Conservation (phyloP, 192 early-diverging fungal genomes). For the Thamnidium elegans region DNA sequence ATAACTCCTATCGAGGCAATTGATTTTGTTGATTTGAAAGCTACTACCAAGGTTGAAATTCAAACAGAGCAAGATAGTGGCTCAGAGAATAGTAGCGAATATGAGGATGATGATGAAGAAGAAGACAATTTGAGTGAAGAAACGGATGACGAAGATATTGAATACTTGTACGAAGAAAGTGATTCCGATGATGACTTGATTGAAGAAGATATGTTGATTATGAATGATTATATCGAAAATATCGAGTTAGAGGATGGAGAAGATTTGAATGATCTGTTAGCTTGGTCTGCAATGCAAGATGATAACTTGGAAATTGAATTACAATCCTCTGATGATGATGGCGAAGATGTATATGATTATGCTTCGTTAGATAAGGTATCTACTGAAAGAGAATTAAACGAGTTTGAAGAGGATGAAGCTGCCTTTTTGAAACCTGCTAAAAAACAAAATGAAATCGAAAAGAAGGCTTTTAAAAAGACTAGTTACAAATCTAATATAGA, state of each 20-base stretch:
- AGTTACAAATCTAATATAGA: not conserved
- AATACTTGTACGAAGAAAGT: not conserved
- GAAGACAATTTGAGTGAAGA: not conserved
- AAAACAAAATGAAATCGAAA: too few species aligned
- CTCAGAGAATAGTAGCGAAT: not conserved
- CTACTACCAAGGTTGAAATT: too few species aligned
- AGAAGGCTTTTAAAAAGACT: too few species aligned
- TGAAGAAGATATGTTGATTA: conserved; percentile 20
- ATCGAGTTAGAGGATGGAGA: conserved; percentile 9
- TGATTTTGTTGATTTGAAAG: too few species aligned
- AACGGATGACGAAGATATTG: not conserved
- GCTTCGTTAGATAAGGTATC: not conserved
- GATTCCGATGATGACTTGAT: conserved; percentile 10
- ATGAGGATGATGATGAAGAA: not conserved
- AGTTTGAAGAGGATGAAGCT: conserved; percentile 15
- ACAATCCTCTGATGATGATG: not conserved
- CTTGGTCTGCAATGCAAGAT: conserved; percentile 10
- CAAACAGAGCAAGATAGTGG: too few species aligned
- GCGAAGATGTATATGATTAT: not conserved
- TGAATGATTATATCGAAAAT: conserved; percentile 35
- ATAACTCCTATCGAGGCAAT: too few species aligned
- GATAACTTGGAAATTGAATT: conserved; percentile 5
- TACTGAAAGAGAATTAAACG: not conserved
- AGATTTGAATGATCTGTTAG: conserved; percentile 12
- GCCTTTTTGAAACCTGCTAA: not conserved